Evolutionary conservation across 495 filamentous ascomycete species (phyloP), one percentile per base, ranked within the genome.

Genomic region (Friedmanniomyces simplex): DNA sequence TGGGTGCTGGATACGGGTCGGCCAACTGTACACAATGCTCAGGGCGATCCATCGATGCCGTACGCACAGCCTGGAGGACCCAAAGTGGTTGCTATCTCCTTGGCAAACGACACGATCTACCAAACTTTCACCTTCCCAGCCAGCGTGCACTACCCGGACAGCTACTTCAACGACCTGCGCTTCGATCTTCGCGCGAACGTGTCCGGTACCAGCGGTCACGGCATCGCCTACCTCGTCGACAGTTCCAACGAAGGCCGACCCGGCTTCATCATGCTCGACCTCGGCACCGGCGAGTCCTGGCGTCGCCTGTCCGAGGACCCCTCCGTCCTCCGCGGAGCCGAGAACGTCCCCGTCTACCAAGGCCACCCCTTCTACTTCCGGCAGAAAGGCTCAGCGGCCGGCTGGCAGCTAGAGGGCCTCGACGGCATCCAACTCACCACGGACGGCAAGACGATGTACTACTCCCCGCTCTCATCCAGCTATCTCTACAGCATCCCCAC

Each of bases 211-310:
- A 41, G 42, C 13, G 69, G 68, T 16, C 55, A 64, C 18, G 71
- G 72, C 22, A 69, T 73, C 36, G 72, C 66, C 25, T 73, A 72
- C 49, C 69, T 75, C 22, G 63, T 69, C 42, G 72, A 75, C 58
- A 71, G 66, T 58, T 69, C 65, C 39, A 69, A 71, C 46, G 69
- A 74, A 66, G 70, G 71, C 22, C 66, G 70, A 28, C 69, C 66
- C 6, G 72, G 70, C 18, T 72, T 76, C 52, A 71, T 76, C 50
- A 69, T 74, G 60, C 60, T 74, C 57, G 70, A 74, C 58, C 68
- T 76, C 21, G 67, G 63, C 16, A 73, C 73, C 21, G 68, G 71
- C 20, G 67, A 70, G 24, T 69, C 67, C 26, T 74, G 70, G 71
- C 67, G 72, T 12, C 72, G 69, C 13, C 61, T 74, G 2, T 65